Evolutionary conservation across 257 asterid species (phyloP).

Genomic region (Solanum piurae): DNA sequence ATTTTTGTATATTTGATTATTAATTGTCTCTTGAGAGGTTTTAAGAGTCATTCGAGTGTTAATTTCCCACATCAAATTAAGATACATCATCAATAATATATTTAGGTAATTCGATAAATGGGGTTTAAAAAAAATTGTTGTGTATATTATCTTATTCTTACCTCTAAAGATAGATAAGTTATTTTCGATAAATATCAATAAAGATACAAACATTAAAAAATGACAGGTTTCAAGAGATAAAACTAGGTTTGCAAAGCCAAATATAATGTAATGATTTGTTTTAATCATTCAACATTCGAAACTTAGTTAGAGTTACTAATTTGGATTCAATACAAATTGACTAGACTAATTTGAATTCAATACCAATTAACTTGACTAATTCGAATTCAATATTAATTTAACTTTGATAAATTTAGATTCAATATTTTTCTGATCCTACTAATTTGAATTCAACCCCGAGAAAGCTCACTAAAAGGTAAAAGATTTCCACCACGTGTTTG

Average conservation of each 20-base stretch:
- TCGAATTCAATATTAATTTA: neutral
- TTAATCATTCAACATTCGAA: neutral
- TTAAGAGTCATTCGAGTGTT: neutral
- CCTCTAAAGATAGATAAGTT: neutral
- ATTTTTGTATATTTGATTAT: neutral
- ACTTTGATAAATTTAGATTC: neutral
- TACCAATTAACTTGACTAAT: neutral
- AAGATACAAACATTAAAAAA: neutral
- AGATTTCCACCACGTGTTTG: neutral
- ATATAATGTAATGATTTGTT: neutral
- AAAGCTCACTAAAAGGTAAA: neutral
- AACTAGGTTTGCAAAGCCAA: neutral
- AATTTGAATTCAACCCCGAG: neutral
- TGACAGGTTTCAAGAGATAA: neutral
- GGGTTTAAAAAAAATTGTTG: accelerated
- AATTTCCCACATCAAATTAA: neutral
- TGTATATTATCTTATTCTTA: neutral
- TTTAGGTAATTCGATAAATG: neutral
- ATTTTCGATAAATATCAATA: neutral
- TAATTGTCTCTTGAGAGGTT: neutral
- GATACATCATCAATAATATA: neutral
- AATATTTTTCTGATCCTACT: neutral
- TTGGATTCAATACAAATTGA: neutral
- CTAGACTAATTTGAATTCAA: neutral
- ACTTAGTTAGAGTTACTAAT: neutral